Conservation (phyloP, 371 early-diverging fungal genomes). For the Mortierella sp. region DNA sequence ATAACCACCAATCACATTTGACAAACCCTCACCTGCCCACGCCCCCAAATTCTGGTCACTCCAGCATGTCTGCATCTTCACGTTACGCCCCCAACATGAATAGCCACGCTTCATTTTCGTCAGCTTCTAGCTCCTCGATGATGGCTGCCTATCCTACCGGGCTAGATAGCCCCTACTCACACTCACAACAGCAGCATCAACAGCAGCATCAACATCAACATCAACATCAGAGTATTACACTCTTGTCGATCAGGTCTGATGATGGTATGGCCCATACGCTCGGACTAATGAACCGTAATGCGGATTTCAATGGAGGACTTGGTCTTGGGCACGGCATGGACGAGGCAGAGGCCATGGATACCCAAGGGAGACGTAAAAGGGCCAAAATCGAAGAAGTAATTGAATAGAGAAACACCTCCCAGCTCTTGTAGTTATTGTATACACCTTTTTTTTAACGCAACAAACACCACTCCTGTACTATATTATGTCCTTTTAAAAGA, state of each 20-base stretch:
- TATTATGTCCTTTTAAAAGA: conserved; percentile 2
- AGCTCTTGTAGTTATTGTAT: conserved; percentile 8
- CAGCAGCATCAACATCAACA: conserved; percentile 28
- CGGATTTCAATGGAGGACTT: conserved; percentile 20
- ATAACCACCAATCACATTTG: conserved; percentile 13
- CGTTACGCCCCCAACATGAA: conserved; percentile 8
- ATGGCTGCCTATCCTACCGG: conserved; percentile 16
- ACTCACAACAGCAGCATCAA: conserved; percentile 9
- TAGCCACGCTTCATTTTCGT: background rate
- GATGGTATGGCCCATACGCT: conserved; percentile 16
- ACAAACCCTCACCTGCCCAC: conserved; percentile 8
- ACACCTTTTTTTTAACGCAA: conserved; percentile 4
- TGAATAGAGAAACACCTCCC: conserved; percentile 11
- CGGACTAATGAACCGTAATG: conserved; percentile 13
- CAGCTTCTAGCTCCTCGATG: conserved; percentile 5
- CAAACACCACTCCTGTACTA: background rate
- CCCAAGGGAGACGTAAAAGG: conserved; percentile 30
- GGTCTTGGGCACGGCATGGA: conserved; percentile 16
- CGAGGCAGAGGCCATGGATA: conserved; percentile 12
- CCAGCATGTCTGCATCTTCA: conserved; percentile 17
- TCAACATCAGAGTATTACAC: conserved; percentile 29
- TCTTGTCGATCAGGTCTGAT: conserved; percentile 36
- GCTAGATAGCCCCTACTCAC: conserved; percentile 16
- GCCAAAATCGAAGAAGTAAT: conserved; percentile 39
- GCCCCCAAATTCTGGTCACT: conserved; percentile 13